Conservation (phyloP, 208 protist genomes). For the Leptomonas pyrrhocoris region DNA sequence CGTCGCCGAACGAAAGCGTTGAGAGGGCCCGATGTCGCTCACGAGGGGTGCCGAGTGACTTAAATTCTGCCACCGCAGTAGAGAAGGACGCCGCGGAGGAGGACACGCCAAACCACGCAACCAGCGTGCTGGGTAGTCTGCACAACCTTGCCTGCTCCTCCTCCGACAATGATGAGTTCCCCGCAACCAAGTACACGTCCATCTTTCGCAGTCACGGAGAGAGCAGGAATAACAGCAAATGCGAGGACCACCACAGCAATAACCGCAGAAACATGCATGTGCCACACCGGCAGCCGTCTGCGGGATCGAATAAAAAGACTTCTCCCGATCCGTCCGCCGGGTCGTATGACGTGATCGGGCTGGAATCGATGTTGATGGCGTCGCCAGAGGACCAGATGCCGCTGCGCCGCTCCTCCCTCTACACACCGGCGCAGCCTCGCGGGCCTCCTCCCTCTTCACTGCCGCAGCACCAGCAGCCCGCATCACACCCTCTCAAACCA, state of each 20-base stretch:
- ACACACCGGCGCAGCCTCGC: conserved; percentile 4
- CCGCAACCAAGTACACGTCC: background rate
- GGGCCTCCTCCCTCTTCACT: background rate
- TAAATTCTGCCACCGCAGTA: background rate
- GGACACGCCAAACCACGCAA: background rate
- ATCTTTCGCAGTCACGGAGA: conserved; percentile 1
- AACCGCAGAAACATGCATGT: background rate
- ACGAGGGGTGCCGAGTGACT: background rate
- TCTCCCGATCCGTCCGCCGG: conserved; percentile 14
- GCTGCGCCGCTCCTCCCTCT: background rate
- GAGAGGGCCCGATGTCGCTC: background rate
- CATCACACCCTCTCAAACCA: background rate
- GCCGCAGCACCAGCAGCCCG: background rate
- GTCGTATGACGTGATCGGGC: conserved; percentile 21
- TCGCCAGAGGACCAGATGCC: background rate
- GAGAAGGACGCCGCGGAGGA: background rate
- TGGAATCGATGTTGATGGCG: conserved; percentile 3
- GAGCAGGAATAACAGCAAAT: background rate
- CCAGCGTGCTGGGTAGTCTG: conserved; percentile 8
- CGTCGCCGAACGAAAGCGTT: no score
- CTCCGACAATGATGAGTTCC: background rate
- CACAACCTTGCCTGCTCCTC: background rate
- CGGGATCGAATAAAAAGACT: background rate
- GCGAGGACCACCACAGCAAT: background rate
- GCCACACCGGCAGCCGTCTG: background rate